Percentiles rank a stretch among this genome's conserved stretches.
phyloP scores from a whole-genome alignment of 371 early-diverging fungal genomes.

The Mucor ambiguus region DNA sequence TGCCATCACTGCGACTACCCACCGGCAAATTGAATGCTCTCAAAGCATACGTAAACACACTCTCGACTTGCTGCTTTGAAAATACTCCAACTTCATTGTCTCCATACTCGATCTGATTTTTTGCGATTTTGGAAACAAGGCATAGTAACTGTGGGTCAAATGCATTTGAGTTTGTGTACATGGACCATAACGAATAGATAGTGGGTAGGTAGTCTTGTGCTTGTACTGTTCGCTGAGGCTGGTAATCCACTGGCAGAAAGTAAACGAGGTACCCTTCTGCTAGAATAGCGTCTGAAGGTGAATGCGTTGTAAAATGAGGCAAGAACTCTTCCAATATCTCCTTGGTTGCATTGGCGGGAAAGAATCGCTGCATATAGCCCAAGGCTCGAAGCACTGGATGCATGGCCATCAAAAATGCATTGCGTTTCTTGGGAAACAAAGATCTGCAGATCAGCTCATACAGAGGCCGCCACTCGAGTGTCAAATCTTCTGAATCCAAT shows the following conservation, averaged over 20 bases:
- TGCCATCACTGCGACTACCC: constrained; percentile 60
- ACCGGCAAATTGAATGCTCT: constrained; percentile 81
- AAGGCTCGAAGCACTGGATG: constrained; percentile 30
- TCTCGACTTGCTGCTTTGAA: constrained; percentile 66
- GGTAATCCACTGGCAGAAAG: constrained; percentile 58
- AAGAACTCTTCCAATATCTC: constrained; percentile 79
- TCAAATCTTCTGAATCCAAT: constrained; percentile 58
- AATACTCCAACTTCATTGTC: constrained; percentile 56
- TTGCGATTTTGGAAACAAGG: constrained; percentile 70
- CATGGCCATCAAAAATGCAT: constrained; percentile 8
- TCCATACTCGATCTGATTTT: constrained; percentile 48
- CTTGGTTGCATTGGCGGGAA: constrained; percentile 60
- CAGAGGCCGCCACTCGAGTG: constrained; percentile 77
- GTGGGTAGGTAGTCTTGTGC: constrained; percentile 77
- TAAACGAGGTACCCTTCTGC: constrained; percentile 62
- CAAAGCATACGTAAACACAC: constrained; percentile 71
- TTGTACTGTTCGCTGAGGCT: constrained; percentile 34
- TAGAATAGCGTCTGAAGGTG: constrained; percentile 50
- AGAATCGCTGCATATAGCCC: constrained; percentile 59
- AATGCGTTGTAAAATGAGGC: constrained; percentile 65
- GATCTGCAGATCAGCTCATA: constrained; percentile 60
- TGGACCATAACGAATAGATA: constrained; percentile 80
- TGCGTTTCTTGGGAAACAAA: constrained; percentile 63
- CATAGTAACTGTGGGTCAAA: constrained; percentile 71
- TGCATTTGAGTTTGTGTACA: constrained; percentile 55